Base-by-base conservation (phyloP, 305 asterid species). In the Fraxinus ornus region DNA sequence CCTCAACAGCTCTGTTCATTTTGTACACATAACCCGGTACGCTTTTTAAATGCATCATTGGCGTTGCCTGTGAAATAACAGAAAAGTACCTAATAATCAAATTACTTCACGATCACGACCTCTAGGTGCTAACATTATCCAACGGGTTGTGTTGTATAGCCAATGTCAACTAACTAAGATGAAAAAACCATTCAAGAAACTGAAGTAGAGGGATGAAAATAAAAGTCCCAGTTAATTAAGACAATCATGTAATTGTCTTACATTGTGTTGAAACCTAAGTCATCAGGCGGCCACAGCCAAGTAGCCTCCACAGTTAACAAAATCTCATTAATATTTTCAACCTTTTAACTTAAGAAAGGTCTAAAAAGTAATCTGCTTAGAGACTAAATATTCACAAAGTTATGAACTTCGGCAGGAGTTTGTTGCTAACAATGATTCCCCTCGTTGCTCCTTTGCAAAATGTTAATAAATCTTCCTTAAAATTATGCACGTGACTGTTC, bases 401-500 rank as follows among this genome's bases (percentile, higher is more conserved):
- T 47, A 55, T 0, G 28, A 81, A 62, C 79, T 70, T 83, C 24
- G 32, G 78, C 66, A 24, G 13, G 28, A 71, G 70, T 41, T 28
- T 39, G 80, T 33, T 47, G 26, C 64, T 47, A 21, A 7, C 44
- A 8, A 66, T 35, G 52, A 39, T 47, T 49, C 47, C 10, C 30
- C n/a, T 32, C 7, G 28, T 30, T 33, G 77, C 55, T 44, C n/a
- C 33, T 30, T 7, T 19, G 21, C 70, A 10, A 21, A 68, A 60
- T 66, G 74, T 64, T 64, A 24, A 66, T 19, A 26, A 66, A 26
- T 17, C 21, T 24, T 66, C 41, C 77, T 79, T n/a, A 5, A 7
- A 24, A 49, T 76, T 78, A 89, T 71, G 49, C 60, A 72, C 81
- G 88, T 17, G 89, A 49, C 80, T 83, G 89, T 85, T 94, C 97